Evolutionary conservation across 2,329 filamentous ascomycete species (phyloP).

Genomic region (Tolypocladium tundrense): DNA sequence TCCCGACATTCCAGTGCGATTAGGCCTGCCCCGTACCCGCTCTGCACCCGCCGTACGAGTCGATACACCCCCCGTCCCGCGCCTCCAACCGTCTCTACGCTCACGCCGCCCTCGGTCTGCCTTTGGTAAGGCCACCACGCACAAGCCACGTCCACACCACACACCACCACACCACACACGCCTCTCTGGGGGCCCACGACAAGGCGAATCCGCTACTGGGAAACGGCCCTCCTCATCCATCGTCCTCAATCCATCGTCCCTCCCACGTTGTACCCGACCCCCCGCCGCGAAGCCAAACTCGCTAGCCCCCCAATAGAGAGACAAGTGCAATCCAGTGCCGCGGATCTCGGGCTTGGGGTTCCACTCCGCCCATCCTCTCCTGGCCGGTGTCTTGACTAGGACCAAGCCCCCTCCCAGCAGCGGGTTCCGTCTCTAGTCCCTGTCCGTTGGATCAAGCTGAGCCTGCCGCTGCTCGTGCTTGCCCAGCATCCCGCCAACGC

Average conservation of each 20-base stretch:
- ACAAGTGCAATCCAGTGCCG: slow-evolving; percentile 22
- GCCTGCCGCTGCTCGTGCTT: slow-evolving; percentile 3
- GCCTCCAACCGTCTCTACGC: not conserved
- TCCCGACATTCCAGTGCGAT: slow-evolving; percentile 2
- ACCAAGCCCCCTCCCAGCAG: not conserved
- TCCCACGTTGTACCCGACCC: slow-evolving; percentile 11
- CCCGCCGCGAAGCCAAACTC: slow-evolving; percentile 9
- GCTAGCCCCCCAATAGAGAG: slow-evolving; percentile 15
- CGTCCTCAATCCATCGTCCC: not conserved
- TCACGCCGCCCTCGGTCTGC: not conserved
- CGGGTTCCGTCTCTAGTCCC: slow-evolving; percentile 1
- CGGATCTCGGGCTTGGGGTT: slow-evolving; percentile 15
- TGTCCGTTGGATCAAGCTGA: slow-evolving; percentile 4
- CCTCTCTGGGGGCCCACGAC: not conserved
- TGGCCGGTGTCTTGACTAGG: not conserved
- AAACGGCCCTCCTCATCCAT: not conserved
- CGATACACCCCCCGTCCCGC: not conserved
- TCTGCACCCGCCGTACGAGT: not conserved
- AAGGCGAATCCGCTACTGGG: not conserved
- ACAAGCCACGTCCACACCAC: not conserved
- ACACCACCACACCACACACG: not conserved
- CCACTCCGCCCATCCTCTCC: slow-evolving; percentile 10
- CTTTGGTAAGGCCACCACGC: not conserved
- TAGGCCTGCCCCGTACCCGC: not conserved
- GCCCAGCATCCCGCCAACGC: slow-evolving; percentile 19